Evolutionary conservation across 352 stramenopile species (phyloP), one percentile per base, ranked within the genome.

Genomic region (Phytophthora litchii): DNA sequence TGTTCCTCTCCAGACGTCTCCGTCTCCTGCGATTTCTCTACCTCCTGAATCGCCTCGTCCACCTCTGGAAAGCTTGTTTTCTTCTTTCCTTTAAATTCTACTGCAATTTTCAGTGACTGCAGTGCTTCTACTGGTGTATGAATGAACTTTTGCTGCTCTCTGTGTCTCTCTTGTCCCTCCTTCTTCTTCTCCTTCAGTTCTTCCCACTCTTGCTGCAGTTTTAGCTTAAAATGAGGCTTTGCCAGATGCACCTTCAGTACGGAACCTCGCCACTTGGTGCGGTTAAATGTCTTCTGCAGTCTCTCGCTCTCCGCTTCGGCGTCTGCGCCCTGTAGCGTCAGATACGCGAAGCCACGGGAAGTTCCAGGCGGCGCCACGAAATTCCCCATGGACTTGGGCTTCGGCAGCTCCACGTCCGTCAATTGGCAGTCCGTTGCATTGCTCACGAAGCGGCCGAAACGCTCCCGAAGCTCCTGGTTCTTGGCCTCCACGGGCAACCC

Each of bases 191-290:
- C 13, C 11, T 52, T 16, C 8, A 9, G 37, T 9, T 69, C 17
- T 34, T 67, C 42, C 55, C 76, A 80, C 60, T 91, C 81, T 13
- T 52, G 36, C 49, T 68, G 51, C 35, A 91, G 54, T 14, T 78
- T 67, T 29, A 60, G 42, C 31, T 72, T 23, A 46, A 74, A 94
- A 50, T 88, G 73, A 10, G 71, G 72, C 42, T 72, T 71, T 1
- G 84, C 84, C n/a, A 41, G 16, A 48, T 90, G 78, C 45, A 94
- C 76, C 23, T 73, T 72, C 12, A 94, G 64, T 43, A 89, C 46
- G 7, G 51, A 70, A 11, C 80, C 78, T 10, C 78, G 70, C 84
- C 84, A 94, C 56, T 94, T 94, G 13, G 80, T 91, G 11, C 73
- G 70, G 62, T 94, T 36, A 53, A 83, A 94, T 5, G 79, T 85